Base-by-base conservation (phyloP, 2,329 filamentous ascomycete species). In the Raffaelea deltoideospora region DNA sequence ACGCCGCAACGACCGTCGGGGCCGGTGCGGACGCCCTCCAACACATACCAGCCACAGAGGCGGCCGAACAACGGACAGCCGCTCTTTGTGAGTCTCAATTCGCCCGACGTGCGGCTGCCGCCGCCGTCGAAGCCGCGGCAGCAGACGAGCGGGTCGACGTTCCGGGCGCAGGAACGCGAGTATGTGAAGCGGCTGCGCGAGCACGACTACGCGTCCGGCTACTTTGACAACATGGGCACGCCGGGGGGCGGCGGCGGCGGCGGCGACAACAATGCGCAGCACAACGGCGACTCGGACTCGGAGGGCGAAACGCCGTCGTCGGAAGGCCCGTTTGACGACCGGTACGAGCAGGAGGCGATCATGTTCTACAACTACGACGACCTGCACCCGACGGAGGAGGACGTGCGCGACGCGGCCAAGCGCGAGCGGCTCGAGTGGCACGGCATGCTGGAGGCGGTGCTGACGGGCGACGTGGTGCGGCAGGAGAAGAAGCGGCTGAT, bases 401-500 rank as follows among this genome's bases (percentile, higher is more conserved):
- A 98, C 54, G 59, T 96, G 36, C 80, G 82, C 55, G 82, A 95
- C 48, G 82, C 86, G 1, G 76, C 78, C 44, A 95, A 87, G 51
- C 72, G 87, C 42, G 90, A 96, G 57, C 70, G 88, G 31, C 65
- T 98, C 19, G 90, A 98, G 58, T 98, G 90, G 90, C 87, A 98
- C 58, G 85, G 85, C 3, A 98, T 98, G 90, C 63, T 98, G 39
- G 84, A 88, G 41, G 92, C 88, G 13, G 90, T 98, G 4, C 63
- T 98, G 46, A 95, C 87, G 1, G 90, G 90, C 45, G 90, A 98
- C 55, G 90, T 98, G 9, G 88, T 98, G 40, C 84, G 85, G 50
- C 90, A 98, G 57, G 90, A 98, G 61, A 98, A 98, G 67, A 93
- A 94, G 57, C 76, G 90, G 31, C 59, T 98, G 50, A 90, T 92